Percentiles rank a stretch among this genome's conserved stretches.
phyloP scores from a whole-genome alignment of 306 rosid genomes.

The Crotalaria pallida region DNA sequence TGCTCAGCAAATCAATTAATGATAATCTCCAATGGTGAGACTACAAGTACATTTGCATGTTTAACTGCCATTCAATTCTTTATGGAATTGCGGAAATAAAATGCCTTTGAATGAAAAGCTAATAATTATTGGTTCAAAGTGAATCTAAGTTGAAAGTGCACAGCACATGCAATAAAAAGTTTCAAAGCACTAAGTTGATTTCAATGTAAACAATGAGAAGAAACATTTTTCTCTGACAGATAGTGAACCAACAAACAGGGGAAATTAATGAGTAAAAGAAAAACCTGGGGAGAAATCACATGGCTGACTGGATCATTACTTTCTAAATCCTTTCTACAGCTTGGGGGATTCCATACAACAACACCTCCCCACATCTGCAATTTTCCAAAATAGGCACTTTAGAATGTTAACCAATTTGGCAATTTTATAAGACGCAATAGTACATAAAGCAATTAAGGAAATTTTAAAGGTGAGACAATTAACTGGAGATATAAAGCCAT shows the following conservation, averaged over 20 bases:
- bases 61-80: not conserved
- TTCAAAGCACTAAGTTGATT: conserved; percentile 1
- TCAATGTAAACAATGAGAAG: not conserved
- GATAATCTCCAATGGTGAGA: conserved; percentile 8
- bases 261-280: conserved; percentile 18
- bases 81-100: conserved; percentile 3
- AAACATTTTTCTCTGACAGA: not conserved
- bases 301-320: conserved; percentile 47
- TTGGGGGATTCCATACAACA: conserved; percentile 77
- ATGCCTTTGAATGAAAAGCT: not conserved
- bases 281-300: conserved; percentile 60
- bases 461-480: conserved; percentile 28
- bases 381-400: conserved; percentile 18
- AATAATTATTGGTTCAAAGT: not conserved
- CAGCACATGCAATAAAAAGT: conserved; percentile 3
- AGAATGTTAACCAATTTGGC: conserved; percentile 5
- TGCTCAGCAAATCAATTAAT: conserved; percentile 18
- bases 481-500: conserved; percentile 96
- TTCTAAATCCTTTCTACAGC: conserved; percentile 45
- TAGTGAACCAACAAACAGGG: conserved; percentile 3
- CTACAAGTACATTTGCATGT: not conserved
- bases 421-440: conserved; percentile 1
- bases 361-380: conserved; percentile 98
- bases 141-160: not conserved
- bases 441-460: not conserved